These are phyloP conservation scores for Phaeosphaeria sp. DNA, from an alignment of 2,329 filamentous ascomycete species.

Conservation along the genomic window DNA sequence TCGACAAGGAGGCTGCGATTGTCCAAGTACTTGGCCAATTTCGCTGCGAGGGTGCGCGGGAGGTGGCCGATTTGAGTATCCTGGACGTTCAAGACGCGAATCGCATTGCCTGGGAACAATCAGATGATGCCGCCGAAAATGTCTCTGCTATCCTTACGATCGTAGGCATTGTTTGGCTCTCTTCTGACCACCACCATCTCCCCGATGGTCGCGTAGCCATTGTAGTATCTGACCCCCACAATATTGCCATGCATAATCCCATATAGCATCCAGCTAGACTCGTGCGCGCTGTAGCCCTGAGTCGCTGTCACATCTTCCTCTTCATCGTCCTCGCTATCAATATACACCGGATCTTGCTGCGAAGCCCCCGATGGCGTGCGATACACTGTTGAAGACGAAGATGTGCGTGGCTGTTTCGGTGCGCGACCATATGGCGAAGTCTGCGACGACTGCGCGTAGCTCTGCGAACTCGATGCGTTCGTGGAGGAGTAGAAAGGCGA, in stretches of 20 bases:
- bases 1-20: slow-evolving; percentile 67
- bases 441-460: slow-evolving; percentile 21
- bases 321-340: slow-evolving; percentile 30
- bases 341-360: slow-evolving; percentile 31
- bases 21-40: slow-evolving; percentile 73
- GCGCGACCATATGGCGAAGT: slow-evolving; percentile 20
- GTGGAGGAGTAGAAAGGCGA: slow-evolving; percentile 28
- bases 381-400: slow-evolving; percentile 7
- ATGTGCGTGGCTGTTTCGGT: slow-evolving; percentile 37
- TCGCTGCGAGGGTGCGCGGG: slow-evolving; percentile 70
- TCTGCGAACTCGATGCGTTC: slow-evolving; percentile 21
- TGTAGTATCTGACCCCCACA: slow-evolving; percentile 60
- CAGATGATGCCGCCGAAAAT: background rate
- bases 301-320: slow-evolving; percentile 36
- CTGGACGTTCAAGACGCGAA: slow-evolving; percentile 79
- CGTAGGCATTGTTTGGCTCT: slow-evolving; percentile 68
- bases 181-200: slow-evolving; percentile 54
- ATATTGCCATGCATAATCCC: slow-evolving; percentile 60
- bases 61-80: slow-evolving; percentile 80
- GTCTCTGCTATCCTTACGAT: slow-evolving; percentile 5
- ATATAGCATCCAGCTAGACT: slow-evolving; percentile 34
- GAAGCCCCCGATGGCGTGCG: slow-evolving; percentile 28
- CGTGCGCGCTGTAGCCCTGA: slow-evolving; percentile 32
- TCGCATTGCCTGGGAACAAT: slow-evolving; percentile 64
- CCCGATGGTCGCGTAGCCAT: slow-evolving; percentile 42